A percentile compares a stretch with the other conserved stretches of the same genome.
phyloP scores from a whole-genome alignment of 768 basidiomycete species.

The Leccinum variicolor region DNA sequence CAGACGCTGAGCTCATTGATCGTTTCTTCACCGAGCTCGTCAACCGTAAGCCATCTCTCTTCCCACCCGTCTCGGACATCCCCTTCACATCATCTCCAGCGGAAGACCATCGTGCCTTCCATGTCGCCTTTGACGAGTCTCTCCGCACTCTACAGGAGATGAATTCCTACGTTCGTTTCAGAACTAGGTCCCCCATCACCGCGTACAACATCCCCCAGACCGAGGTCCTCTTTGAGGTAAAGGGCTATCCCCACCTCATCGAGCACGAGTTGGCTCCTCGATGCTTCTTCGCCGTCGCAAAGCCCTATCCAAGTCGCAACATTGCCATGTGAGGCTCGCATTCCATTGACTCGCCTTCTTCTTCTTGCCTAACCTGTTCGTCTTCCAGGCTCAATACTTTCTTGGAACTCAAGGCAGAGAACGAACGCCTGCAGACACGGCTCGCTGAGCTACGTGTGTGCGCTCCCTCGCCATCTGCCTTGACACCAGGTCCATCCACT shows the following conservation, averaged over 20 bases:
- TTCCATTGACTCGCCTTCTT: background rate
- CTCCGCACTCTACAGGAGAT: conserved; percentile 49
- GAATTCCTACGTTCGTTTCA: conserved; percentile 58
- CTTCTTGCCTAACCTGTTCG: background rate
- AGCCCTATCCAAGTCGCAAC: conserved; percentile 74
- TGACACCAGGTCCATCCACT: conserved; percentile 12
- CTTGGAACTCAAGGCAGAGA: conserved; percentile 85
- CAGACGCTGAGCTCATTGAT: conserved; percentile 68
- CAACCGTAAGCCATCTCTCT: conserved; percentile 44
- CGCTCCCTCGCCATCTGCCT: conserved; percentile 16
- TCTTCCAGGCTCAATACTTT: conserved; percentile 59
- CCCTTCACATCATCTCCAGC: conserved; percentile 33
- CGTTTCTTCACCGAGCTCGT: conserved; percentile 61
- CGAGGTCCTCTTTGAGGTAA: conserved; percentile 68
- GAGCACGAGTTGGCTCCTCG: conserved; percentile 38
- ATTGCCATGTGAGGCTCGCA: conserved; percentile 52
- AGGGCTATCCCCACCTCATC: conserved; percentile 57
- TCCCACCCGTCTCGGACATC: background rate
- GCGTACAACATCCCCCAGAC: conserved; percentile 30
- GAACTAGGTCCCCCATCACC: conserved; percentile 38
- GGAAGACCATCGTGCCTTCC: conserved; percentile 51
- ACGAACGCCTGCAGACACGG: conserved; percentile 71
- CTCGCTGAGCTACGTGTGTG: conserved; percentile 42
- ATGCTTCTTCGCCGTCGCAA: conserved; percentile 73
- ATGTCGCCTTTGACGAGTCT: conserved; percentile 50